Percentiles rank a stretch among this genome's conserved stretches.
Conservation (phyloP, 805 yeast genomes). For the Nadsonia fulvescens region DNA sequence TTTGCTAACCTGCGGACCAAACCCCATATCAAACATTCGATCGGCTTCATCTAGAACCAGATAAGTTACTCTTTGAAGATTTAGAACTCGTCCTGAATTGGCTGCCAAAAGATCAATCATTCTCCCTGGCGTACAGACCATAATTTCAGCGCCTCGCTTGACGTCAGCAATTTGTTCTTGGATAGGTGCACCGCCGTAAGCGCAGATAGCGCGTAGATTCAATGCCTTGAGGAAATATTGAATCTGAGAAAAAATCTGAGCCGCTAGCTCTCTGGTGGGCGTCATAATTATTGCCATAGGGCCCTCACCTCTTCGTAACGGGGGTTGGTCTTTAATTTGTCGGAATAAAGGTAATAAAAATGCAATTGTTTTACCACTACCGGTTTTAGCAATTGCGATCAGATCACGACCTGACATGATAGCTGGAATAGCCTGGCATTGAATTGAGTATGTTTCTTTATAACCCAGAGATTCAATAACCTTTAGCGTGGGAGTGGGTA, state of each 20-base stretch:
- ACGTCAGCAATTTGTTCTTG: slow-evolving; percentile 66
- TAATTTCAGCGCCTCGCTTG: slow-evolving; percentile 58
- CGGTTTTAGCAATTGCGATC: slow-evolving; percentile 90
- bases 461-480: slow-evolving; percentile 36
- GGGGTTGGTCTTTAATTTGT: slow-evolving; percentile 62
- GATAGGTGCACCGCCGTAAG: slow-evolving; percentile 81
- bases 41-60: slow-evolving; percentile 94
- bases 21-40: slow-evolving; percentile 90
- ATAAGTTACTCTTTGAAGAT: slow-evolving; percentile 51
- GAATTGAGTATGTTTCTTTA: slow-evolving; percentile 66
- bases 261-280: slow-evolving; percentile 85
- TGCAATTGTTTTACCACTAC: slow-evolving; percentile 88
- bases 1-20: slow-evolving; percentile 85
- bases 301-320: slow-evolving; percentile 32
- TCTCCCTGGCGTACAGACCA: slow-evolving; percentile 92
- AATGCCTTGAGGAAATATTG: slow-evolving; percentile 35
- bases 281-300: slow-evolving; percentile 69
- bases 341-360: slow-evolving; percentile 71
- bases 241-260: slow-evolving; percentile 61
- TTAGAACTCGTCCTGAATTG: slow-evolving; percentile 60
- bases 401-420: slow-evolving; percentile 81
- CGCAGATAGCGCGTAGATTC: slow-evolving; percentile 44
- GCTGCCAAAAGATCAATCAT: slow-evolving; percentile 76
- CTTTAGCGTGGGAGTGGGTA: slow-evolving; percentile 39
- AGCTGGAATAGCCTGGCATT: slow-evolving; percentile 78